Evolutionary conservation across 345 rosid genomes (phyloP).

Genomic region (Lumnitzera racemosa): DNA sequence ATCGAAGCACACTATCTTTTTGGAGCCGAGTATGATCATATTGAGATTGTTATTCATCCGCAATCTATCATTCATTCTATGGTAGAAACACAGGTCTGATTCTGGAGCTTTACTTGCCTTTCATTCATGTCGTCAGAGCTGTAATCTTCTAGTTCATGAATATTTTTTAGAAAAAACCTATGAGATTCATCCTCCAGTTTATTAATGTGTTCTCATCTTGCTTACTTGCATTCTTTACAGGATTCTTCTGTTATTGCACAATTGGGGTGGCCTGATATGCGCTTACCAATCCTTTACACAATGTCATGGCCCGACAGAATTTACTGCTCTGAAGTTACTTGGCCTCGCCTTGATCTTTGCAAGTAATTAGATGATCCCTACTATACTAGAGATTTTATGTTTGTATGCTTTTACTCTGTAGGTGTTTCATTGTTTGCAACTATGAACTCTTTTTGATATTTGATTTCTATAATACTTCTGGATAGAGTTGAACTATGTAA

Average conservation of each 20-base stretch:
- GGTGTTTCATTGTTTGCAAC: too few species aligned
- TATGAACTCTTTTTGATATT: too few species aligned
- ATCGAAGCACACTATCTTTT: conserved; percentile 95
- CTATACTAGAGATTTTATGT: neutral
- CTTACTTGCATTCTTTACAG: conserved; percentile 25
- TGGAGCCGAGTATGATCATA: conserved; percentile 82
- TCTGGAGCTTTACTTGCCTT: neutral
- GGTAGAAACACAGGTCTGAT: conserved; percentile 82
- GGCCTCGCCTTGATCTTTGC: conserved; percentile 98
- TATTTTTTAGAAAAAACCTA: neutral
- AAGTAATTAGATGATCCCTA: conserved; percentile 37
- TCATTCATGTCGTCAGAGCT: neutral
- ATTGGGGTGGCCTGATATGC: conserved; percentile 98
- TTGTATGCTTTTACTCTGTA: too few species aligned
- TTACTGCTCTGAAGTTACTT: conserved; percentile 86
- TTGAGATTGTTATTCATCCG: conserved; percentile 91
- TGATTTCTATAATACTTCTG: too few species aligned
- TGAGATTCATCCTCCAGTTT: neutral
- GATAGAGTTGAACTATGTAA: too few species aligned
- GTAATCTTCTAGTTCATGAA: neutral
- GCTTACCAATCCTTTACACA: conserved; percentile 85
- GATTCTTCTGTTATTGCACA: conserved; percentile 96
- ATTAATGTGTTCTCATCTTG: neutral
- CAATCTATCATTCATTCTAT: conserved; percentile 90
- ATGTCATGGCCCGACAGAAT: conserved; percentile 97